Conservation (phyloP, 345 rosid species). For the Rhodomyrtus tomentosa region DNA sequence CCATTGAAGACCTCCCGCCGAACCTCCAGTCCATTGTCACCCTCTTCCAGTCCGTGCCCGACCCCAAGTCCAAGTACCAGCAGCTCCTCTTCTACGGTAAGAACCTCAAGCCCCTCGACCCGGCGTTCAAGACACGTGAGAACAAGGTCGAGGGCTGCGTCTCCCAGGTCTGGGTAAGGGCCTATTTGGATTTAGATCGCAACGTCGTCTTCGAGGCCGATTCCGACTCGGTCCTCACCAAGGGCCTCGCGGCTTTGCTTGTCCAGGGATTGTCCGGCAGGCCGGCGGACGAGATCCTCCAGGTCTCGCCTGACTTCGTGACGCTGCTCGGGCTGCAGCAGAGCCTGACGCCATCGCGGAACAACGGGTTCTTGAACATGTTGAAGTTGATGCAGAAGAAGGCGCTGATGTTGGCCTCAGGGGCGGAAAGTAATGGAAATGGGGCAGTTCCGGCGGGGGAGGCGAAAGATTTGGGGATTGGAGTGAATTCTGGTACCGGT, state of each 20-base stretch:
- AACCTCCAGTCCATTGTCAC: conserved; percentile 72
- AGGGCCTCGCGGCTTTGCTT: conserved; percentile 87
- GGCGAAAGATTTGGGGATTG: neutral
- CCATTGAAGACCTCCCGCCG: conserved; percentile 76
- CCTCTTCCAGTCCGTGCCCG: conserved; percentile 65
- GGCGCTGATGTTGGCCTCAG: conserved; percentile 41
- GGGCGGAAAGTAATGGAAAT: conserved; percentile 7
- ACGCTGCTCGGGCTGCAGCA: conserved; percentile 76
- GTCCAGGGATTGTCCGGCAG: conserved; percentile 77
- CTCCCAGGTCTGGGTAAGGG: conserved; percentile 96
- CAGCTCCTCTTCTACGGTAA: conserved; percentile 61
- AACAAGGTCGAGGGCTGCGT: conserved; percentile 95
- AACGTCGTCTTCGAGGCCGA: conserved; percentile 83
- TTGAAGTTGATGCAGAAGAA: conserved; percentile 86
- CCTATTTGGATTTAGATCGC: conserved; percentile 41
- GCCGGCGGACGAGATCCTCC: conserved; percentile 57
- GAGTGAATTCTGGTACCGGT: conserved; percentile 5
- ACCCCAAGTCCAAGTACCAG: conserved; percentile 2
- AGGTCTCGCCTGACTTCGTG: conserved; percentile 70
- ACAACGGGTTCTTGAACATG: conserved; percentile 91
- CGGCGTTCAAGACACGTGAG: conserved; percentile 56
- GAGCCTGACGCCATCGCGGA: conserved; percentile 78
- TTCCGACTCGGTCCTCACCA: conserved; percentile 76
- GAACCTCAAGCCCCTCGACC: conserved; percentile 50
- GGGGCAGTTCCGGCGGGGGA: neutral